Base-by-base conservation (phyloP, 2,329 filamentous ascomycete species). In the Cercospora beticola region DNA sequence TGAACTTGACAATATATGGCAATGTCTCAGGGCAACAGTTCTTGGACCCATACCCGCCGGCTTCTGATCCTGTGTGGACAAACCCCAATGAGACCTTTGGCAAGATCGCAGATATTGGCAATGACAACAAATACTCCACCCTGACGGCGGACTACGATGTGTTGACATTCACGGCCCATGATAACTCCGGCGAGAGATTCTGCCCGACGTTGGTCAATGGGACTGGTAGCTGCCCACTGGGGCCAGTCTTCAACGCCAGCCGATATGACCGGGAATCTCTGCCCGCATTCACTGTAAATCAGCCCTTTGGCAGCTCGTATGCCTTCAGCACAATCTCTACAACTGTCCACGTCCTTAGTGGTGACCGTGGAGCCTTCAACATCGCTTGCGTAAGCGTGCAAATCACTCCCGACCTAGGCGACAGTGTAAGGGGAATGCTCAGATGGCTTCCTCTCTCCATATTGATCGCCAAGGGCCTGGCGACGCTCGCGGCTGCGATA, bases 1-100 rank as follows among this genome's bases (percentile, higher is more conserved):
- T 99, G 60, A 88, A 87, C 71, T 83, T 97, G 65, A 95, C 89
- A 1, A 86, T 97, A 58, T 98, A 93, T 83, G 94, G 94, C 62
- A 97, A 98, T 80, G 93, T 98, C 31, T 92, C 90, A 8, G 95
- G 95, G 58, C 88, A 90, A 62, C 84, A 86, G 56, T 83, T 84
- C 2, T 77, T 81, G 12, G 82, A 83, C n/a, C 69, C 80, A 2
- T 86, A 93, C 64, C 93, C 92, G 36, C 62, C 74, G 4, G 80
- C 85, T 18, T 79, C 85, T 74, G 86, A 88, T 76, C 79, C 87
- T 0, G 92, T 72, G 12, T 84, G 93, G 92, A 78, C 73, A 2
- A 83, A 95, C 76, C 76, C 83, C 0, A 86, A 85, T 40, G 78
- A 84, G 60, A 88, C 86, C 0, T 82, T 88, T 64, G 92, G 93